phyloP scores from a whole-genome alignment of 208 protist species.

The Endotrypanum monterogeii region DNA sequence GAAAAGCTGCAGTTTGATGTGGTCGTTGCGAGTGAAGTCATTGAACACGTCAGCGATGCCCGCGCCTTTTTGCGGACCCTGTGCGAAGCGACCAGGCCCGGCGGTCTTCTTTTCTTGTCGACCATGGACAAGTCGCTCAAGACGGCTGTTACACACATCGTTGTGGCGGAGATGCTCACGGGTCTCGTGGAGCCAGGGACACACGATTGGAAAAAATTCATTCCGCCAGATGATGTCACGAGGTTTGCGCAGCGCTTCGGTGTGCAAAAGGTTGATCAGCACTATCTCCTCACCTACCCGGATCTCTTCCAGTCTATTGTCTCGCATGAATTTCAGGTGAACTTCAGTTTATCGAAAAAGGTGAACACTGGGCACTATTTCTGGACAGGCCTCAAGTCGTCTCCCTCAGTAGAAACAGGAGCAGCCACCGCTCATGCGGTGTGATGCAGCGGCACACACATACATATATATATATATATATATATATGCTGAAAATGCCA shows the following conservation, averaged over 20 bases:
- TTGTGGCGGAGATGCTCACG: conserved; percentile 86
- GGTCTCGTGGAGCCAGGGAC: conserved; percentile 83
- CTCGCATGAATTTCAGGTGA: conserved; percentile 63
- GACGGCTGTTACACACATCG: conserved; percentile 81
- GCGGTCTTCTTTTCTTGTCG: conserved; percentile 88
- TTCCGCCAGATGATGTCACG: conserved; percentile 80
- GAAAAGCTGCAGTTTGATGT: conserved; percentile 61
- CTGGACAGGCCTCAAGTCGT: conserved; percentile 72
- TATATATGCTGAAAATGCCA: not conserved
- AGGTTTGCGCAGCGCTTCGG: conserved; percentile 41
- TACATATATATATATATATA: no score
- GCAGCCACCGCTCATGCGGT: conserved; percentile 6
- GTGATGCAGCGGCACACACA: not conserved
- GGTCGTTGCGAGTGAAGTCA: conserved; percentile 90
- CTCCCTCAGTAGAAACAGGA: not conserved
- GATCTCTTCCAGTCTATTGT: conserved; percentile 61
- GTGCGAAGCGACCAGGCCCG: conserved; percentile 79
- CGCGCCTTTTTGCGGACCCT: conserved; percentile 81
- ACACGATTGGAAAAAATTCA: conserved; percentile 93
- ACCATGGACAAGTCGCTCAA: conserved; percentile 92
- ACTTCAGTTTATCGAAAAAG: conserved; percentile 56
- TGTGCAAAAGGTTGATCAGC: conserved; percentile 65
- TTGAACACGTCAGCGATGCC: conserved; percentile 93
- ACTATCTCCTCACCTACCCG: conserved; percentile 73
- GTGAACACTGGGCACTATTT: conserved; percentile 87